phyloP scores from a whole-genome alignment of 148 eudicot species.

The Fallopia convolvulus region DNA sequence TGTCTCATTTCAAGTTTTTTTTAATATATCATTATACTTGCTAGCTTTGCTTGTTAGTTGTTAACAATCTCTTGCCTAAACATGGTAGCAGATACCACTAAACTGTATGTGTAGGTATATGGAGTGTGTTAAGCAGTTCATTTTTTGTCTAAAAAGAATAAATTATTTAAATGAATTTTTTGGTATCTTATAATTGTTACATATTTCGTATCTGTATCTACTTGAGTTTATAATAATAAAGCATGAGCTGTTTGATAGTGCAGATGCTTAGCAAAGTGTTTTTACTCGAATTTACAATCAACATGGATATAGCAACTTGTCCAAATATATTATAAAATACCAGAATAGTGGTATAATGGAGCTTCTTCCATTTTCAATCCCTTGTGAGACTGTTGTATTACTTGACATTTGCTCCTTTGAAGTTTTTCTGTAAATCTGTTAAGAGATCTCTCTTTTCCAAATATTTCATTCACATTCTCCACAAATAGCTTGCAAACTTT shows the following conservation, averaged over 20 bases:
- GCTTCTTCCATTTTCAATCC: too few relatives aligned
- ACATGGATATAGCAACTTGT: neutral
- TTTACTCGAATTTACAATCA: neutral
- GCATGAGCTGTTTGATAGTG: neutral
- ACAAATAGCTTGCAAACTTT: neutral
- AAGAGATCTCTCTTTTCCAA: neutral
- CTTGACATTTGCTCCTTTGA: neutral
- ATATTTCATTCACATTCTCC: neutral
- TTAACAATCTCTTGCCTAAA: neutral
- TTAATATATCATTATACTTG: neutral
- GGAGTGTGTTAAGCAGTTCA: neutral
- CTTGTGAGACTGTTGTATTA: neutral
- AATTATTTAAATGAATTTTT: too few relatives aligned
- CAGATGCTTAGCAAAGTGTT: neutral
- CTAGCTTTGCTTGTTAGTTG: neutral
- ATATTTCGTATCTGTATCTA: too few relatives aligned
- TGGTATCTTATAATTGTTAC: too few relatives aligned
- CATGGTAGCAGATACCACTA: neutral
- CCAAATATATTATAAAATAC: too few relatives aligned
- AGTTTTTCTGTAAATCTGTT: neutral
- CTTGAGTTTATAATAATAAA: neutral
- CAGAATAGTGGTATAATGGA: too few relatives aligned
- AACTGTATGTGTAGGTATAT: neutral
- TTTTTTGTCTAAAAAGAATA: neutral
- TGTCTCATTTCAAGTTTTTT: neutral